These are phyloP conservation scores for Solanum sejunctum DNA, from an alignment of 257 asterid species.

Conservation along the genomic window DNA sequence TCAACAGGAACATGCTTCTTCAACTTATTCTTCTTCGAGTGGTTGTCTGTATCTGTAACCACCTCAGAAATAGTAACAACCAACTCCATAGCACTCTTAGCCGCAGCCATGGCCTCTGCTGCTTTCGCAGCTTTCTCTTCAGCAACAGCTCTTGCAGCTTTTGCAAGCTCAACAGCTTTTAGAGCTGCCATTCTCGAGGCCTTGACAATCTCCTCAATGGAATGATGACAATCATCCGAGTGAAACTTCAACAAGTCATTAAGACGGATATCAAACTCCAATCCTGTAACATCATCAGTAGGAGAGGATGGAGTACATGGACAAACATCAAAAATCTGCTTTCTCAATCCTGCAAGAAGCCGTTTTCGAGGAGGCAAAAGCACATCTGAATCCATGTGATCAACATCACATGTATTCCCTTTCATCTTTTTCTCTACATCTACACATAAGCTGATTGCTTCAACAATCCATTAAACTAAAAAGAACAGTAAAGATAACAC, in stretches of 20 bases:
- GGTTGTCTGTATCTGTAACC: slow-evolving; percentile 14
- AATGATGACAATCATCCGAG: slow-evolving; percentile 30
- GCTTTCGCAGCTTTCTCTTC: slow-evolving; percentile 88
- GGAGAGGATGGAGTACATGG: slow-evolving; percentile 22
- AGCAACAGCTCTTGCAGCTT: slow-evolving; percentile 67
- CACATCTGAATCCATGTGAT: slow-evolving; percentile 65
- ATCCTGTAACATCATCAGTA: slow-evolving; percentile 2
- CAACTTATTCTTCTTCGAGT: slow-evolving; percentile 35
- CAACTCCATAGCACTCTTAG: slow-evolving; percentile 73
- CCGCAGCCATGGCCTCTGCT: slow-evolving; percentile 75
- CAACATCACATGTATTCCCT: slow-evolving; percentile 35
- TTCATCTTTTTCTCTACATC: slow-evolving; percentile 52
- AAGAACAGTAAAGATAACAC: not conserved
- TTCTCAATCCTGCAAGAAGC: slow-evolving; percentile 73
- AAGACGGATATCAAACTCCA: slow-evolving; percentile 24
- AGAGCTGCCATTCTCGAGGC: slow-evolving; percentile 56
- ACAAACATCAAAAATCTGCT: slow-evolving; percentile 58
- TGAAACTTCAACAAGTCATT: slow-evolving; percentile 32
- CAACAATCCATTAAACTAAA: not conserved
- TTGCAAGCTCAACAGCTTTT: slow-evolving; percentile 55
- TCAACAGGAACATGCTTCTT: slow-evolving; percentile 51
- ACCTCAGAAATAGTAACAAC: slow-evolving; percentile 48
- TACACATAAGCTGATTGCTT: slow-evolving; percentile 10
- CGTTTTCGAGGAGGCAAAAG: slow-evolving; percentile 93
- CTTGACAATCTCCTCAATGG: slow-evolving; percentile 62